phyloP scores from a whole-genome alignment of 352 stramenopile species.

The Phytophthora capsici region DNA sequence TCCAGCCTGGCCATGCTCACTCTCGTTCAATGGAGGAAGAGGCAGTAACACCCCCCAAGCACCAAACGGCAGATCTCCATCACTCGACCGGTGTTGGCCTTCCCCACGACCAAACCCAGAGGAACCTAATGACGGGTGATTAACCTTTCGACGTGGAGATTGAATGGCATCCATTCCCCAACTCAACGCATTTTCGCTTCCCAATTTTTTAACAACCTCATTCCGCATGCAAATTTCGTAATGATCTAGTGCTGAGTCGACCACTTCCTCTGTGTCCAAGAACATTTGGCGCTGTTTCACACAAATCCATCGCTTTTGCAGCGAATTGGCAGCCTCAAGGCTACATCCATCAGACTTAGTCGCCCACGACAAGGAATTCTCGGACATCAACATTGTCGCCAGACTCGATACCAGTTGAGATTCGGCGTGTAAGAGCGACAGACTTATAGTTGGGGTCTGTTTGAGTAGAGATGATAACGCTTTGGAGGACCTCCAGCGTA shows the following conservation, averaged over 20 bases:
- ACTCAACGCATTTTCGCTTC: slow-evolving; percentile 77
- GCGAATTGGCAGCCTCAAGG: slow-evolving; percentile 29
- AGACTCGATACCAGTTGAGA: slow-evolving; percentile 75
- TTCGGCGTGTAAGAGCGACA: slow-evolving; percentile 49
- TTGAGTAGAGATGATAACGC: slow-evolving; percentile 74
- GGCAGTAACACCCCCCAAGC: slow-evolving; percentile 78
- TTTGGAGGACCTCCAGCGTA: slow-evolving; percentile 83
- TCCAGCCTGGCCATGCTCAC: slow-evolving; percentile 40
- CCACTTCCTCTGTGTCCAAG: slow-evolving; percentile 71
- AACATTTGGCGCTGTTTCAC: slow-evolving; percentile 78
- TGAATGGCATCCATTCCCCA: slow-evolving; percentile 88
- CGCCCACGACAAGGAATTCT: slow-evolving; percentile 53
- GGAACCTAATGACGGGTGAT: slow-evolving; percentile 22
- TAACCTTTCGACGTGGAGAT: slow-evolving; percentile 64
- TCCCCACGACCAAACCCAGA: slow-evolving; percentile 13
- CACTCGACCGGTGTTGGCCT: slow-evolving; percentile 12
- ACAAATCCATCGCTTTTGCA: slow-evolving; percentile 74
- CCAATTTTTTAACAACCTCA: slow-evolving; percentile 73
- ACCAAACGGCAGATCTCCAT: slow-evolving; percentile 60
- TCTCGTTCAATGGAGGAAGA: slow-evolving; percentile 76
- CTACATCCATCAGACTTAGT: slow-evolving; percentile 16
- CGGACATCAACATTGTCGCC: slow-evolving; percentile 54
- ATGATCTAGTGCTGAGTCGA: slow-evolving; percentile 75
- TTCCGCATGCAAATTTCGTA: slow-evolving; percentile 65
- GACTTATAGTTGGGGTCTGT: slow-evolving; percentile 61